Percentiles rank a stretch among this genome's conserved stretches.
These are phyloP conservation scores for Gynostemma pentaphyllum DNA, from an alignment of 306 rosid species.

Conservation along the genomic window DNA sequence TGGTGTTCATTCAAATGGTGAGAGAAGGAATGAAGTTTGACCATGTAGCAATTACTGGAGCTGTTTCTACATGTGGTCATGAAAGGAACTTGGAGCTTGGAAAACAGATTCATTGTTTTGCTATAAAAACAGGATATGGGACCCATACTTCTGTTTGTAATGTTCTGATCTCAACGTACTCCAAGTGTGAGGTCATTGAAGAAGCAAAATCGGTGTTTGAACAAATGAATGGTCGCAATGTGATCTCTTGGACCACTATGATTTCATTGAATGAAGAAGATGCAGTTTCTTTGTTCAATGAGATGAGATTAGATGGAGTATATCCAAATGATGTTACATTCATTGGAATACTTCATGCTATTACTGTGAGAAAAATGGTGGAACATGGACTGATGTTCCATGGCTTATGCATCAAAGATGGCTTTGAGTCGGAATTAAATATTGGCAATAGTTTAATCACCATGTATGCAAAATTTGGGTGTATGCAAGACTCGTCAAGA, in stretches of 20 bases:
- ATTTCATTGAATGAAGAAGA: slow-evolving; percentile 54
- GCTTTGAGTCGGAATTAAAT: slow-evolving; percentile 32
- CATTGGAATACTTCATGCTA: slow-evolving; percentile 56
- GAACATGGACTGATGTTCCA: slow-evolving; percentile 52
- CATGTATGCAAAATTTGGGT: slow-evolving; percentile 71
- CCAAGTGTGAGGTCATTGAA: slow-evolving; percentile 39
- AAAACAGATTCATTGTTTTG: slow-evolving; percentile 55
- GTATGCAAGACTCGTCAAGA: slow-evolving; percentile 47
- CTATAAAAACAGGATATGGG: slow-evolving; percentile 47
- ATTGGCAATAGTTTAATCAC: slow-evolving; percentile 74
- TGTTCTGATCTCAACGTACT: slow-evolving; percentile 69
- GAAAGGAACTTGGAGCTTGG: slow-evolving; percentile 45
- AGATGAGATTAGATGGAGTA: slow-evolving; percentile 54
- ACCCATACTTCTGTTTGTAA: slow-evolving; percentile 50
- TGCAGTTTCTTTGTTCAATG: slow-evolving; percentile 43
- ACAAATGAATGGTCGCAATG: slow-evolving; percentile 43
- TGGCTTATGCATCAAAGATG: slow-evolving; percentile 45
- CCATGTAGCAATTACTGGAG: slow-evolving; percentile 64
- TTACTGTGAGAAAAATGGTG: slow-evolving; percentile 38
- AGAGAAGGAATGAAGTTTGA: slow-evolving; percentile 51
- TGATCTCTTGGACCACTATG: slow-evolving; percentile 80
- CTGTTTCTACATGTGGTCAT: slow-evolving; percentile 70
- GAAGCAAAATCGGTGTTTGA: slow-evolving; percentile 53
- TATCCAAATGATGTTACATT: slow-evolving; percentile 75
- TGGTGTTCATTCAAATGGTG: slow-evolving; percentile 44